Evolutionary conservation across 257 asterid genomes (phyloP).

Genomic region (Scutellaria galericulata): DNA sequence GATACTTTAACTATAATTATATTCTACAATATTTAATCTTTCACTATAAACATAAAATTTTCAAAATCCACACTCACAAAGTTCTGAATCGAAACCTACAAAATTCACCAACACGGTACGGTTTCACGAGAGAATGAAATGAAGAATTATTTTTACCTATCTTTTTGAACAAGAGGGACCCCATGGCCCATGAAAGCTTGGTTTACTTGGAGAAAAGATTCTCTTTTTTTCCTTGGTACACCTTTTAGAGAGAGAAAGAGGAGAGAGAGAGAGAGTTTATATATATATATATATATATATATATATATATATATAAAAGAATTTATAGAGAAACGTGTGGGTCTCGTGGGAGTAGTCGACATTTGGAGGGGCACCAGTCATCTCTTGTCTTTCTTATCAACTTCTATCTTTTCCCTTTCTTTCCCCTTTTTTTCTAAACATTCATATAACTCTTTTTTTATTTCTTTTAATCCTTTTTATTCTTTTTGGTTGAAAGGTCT

Average conservation of each 20-base stretch:
- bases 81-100: too few species aligned
- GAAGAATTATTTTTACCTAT: conserved; percentile 27
- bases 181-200: conserved; percentile 35
- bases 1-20: too few species aligned
- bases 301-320: conserved; percentile 25
- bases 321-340: conserved; percentile 54
- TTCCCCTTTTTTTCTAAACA: conserved; percentile 15
- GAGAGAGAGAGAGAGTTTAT: not conserved
- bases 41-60: too few species aligned
- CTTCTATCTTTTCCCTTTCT: conserved; percentile 31
- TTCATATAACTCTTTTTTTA: not conserved
- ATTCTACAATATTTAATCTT: too few species aligned
- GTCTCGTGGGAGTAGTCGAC: conserved; percentile 52
- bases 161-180: conserved; percentile 33
- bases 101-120: too few species aligned
- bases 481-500: conserved; percentile 28
- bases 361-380: conserved; percentile 38
- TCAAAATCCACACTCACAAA: not conserved
- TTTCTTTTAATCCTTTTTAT: conserved; percentile 23
- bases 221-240: conserved; percentile 29
- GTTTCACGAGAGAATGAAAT: conserved; percentile 15
- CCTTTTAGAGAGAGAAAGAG: conserved; percentile 23
- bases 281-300: too few species aligned
- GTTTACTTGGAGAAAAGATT: conserved; percentile 36
- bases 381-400: conserved; percentile 48